Conservation (phyloP, 768 basidiomycete genomes). For the Crucibulum laeve region DNA sequence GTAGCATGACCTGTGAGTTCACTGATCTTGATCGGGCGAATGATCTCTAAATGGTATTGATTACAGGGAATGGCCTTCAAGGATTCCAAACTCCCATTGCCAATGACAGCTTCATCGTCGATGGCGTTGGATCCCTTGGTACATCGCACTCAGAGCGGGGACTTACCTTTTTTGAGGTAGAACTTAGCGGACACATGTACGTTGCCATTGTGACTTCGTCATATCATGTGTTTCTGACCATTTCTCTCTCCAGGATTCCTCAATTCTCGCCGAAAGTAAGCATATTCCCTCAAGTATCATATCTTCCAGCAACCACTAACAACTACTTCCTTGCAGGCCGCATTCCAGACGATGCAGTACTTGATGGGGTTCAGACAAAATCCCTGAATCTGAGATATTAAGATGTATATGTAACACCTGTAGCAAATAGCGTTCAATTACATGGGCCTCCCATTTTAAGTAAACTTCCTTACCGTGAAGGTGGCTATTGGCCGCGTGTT, state of each 20-base stretch:
- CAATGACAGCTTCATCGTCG: constrained; percentile 65
- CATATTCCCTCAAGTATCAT: constrained; percentile 1
- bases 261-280: constrained; percentile 61
- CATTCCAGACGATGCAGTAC: constrained; percentile 66
- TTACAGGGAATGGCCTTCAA: constrained; percentile 54
- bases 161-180: constrained; percentile 64
- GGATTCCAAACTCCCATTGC: constrained; percentile 70
- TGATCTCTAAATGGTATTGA: neutral
- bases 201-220: constrained; percentile 8
- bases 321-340: constrained; percentile 35
- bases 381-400: too few relatives aligned
- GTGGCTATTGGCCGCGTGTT: too few relatives aligned
- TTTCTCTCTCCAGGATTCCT: constrained; percentile 42
- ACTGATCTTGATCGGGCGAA: neutral
- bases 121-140: constrained; percentile 65
- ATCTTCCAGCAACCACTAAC: constrained; percentile 2
- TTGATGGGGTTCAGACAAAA: constrained; percentile 58
- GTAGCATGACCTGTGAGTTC: constrained; percentile 39
- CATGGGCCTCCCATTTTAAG: too few relatives aligned
- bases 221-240: constrained; percentile 2
- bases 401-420: too few relatives aligned
- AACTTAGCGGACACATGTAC: constrained; percentile 70
- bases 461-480: too few relatives aligned
- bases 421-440: too few relatives aligned
- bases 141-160: constrained; percentile 63